Evolutionary conservation across 306 rosid species (phyloP).

Genomic region (Sechiopsis laciniata): DNA sequence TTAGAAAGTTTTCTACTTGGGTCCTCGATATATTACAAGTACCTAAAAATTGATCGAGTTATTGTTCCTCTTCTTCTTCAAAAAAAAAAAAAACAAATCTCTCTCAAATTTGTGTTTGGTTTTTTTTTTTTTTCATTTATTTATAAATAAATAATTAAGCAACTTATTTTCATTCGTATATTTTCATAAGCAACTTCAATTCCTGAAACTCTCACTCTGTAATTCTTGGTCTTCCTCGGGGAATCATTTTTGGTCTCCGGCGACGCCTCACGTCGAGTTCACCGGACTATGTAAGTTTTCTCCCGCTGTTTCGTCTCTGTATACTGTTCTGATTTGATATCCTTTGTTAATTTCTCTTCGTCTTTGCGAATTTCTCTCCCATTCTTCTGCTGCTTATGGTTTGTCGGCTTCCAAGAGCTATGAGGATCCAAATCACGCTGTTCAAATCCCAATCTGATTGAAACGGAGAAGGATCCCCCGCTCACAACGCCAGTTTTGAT

Average conservation of each 20-base stretch:
- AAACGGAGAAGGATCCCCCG: constrained; percentile 28
- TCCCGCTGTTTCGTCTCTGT: not conserved
- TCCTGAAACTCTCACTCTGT: no score
- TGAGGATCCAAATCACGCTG: constrained; percentile 31
- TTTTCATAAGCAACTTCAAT: no score
- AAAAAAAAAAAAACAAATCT: no score
- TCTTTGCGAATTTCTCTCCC: not conserved
- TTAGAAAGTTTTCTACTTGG: no score
- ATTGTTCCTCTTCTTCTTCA: no score
- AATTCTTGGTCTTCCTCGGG: not conserved
- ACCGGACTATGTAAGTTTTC: not conserved
- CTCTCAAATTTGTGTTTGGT: no score
- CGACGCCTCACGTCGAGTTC: not conserved
- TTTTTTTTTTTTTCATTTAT: no score
- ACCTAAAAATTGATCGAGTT: no score
- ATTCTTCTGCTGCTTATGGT: constrained; percentile 28
- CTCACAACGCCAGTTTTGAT: constrained; percentile 22
- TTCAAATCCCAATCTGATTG: constrained; percentile 17
- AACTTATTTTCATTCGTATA: no score
- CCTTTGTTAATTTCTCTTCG: not conserved
- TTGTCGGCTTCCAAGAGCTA: constrained; percentile 23
- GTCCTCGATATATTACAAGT: no score
- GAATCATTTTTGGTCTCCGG: not conserved
- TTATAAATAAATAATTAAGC: no score
- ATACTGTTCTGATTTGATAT: constrained; percentile 9